Base-by-base conservation (phyloP, 139 green algal species). In the Pleodorina starrii region DNA sequence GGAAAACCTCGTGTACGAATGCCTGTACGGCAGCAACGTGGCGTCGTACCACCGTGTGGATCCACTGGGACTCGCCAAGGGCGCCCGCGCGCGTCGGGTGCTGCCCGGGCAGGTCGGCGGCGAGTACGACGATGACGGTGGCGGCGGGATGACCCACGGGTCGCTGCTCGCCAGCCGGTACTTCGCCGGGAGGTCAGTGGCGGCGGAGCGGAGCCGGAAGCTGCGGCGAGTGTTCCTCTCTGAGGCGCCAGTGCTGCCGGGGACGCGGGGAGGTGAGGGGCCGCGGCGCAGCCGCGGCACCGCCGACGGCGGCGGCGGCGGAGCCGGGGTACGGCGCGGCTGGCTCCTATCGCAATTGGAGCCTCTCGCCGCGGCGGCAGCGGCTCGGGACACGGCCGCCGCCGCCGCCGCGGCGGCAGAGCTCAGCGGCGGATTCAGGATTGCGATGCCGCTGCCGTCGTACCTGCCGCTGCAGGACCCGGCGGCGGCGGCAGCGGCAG, bases 1-100 rank as follows among this genome's bases (percentile, higher is more conserved):
- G 21, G 89, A 94, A 35, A 97, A 97, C 86, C 44, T 96, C 29
- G 93, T 93, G 48, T 97, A 95, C 72, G 87, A 93, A 19, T 90
- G 85, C 7, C 89, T 97, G 86, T 96, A 97, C 71, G 92, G 89
- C 36, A 87, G 76, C 14, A 89, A 95, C 43, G 85, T 97, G 0
- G 86, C 95, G 10, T 69, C 82, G 17, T 97, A 96, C 90, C 60
- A 85, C 46, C 68, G 94, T 4, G 11, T 85, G 11, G 94, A 97
- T 63, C 93, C 94, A 0, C 48, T 92, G 7, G 84, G 93, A 1
- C 84, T 95, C 25, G 91, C 93, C 0, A 59, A 77, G 11, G 90
- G 90, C 42, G 59, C 85, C 4, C 48, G 57, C 7, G 73, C 68
- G 21, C 32, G 35, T 9, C 63, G 82, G n/a, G 7, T 73, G 54